A percentile compares a stretch with the other conserved stretches of the same genome.
phyloP scores from a whole-genome alignment of 2,329 filamentous ascomycete species.

The Dactylellina drechsleri region DNA sequence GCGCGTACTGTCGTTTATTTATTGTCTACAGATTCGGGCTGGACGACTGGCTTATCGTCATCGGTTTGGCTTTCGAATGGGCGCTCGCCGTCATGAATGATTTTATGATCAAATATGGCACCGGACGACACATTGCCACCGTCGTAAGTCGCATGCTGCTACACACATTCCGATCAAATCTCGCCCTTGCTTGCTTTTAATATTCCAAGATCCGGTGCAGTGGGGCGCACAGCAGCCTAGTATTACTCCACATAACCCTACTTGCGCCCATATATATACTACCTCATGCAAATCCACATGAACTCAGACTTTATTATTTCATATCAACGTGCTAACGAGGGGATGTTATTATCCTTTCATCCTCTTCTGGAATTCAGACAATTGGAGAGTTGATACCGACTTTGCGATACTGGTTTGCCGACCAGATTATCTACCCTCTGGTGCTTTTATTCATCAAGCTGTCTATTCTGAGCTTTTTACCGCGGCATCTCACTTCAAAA shows the following conservation, averaged over 20 bases:
- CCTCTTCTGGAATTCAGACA: conserved; percentile 16
- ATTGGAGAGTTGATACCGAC: conserved; percentile 55
- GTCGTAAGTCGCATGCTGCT: conserved; percentile 26
- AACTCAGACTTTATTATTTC: too few species aligned
- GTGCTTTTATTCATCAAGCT: conserved; percentile 62
- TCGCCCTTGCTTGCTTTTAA: conserved; percentile 32
- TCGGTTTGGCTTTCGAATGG: conserved; percentile 57
- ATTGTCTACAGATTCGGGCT: conserved; percentile 54
- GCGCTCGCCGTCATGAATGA: conserved; percentile 56
- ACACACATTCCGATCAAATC: background rate
- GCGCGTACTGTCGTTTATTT: conserved; percentile 57
- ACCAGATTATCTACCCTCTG: conserved; percentile 62
- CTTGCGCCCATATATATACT: too few species aligned
- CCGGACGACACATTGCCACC: conserved; percentile 56
- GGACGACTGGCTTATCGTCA: conserved; percentile 62
- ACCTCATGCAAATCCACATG: too few species aligned
- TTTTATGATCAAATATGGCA: conserved; percentile 54
- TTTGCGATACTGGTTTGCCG: conserved; percentile 61
- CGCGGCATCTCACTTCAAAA: conserved; percentile 61
- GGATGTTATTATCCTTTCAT: too few species aligned
- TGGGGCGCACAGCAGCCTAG: too few species aligned
- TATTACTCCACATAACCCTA: too few species aligned
- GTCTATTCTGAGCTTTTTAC: conserved; percentile 64
- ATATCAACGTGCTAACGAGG: too few species aligned
- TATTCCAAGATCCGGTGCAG: background rate